Conservation (phyloP, 2,329 filamentous ascomycete species). For the Verticillium nubilum region DNA sequence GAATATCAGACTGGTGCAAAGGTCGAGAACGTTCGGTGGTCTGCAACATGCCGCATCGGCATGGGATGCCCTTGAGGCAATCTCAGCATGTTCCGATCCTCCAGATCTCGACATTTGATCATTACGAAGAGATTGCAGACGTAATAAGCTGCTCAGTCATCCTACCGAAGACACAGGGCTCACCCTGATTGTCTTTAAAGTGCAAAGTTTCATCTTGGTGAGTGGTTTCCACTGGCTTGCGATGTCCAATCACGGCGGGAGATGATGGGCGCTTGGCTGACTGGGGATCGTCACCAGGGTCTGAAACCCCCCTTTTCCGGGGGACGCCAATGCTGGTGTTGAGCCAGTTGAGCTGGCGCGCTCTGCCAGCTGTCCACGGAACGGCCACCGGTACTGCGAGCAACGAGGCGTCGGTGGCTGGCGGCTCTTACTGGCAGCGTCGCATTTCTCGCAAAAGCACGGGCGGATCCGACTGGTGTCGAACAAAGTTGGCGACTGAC, state of each 20-base stretch:
- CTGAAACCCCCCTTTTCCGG: conserved; percentile 6
- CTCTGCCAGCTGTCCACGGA: background rate
- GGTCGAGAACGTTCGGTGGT: background rate
- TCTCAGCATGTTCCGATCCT: background rate
- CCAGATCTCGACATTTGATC: background rate
- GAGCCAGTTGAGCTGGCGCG: background rate
- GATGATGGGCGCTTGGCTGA: background rate
- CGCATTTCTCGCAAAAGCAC: background rate
- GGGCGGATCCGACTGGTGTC: background rate
- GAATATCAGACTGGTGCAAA: background rate
- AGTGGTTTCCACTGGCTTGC: background rate
- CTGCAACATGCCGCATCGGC: background rate
- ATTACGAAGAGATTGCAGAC: background rate
- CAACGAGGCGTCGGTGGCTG: background rate
- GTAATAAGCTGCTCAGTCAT: background rate
- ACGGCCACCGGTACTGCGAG: background rate
- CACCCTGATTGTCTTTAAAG: background rate
- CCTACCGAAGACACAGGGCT: background rate
- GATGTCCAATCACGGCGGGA: background rate
- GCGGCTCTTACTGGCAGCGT: background rate
- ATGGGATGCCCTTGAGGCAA: background rate
- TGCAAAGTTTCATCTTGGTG: background rate
- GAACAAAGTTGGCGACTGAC: background rate
- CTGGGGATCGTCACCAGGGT: conserved; percentile 10
- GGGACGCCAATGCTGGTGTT: background rate